Evolutionary conservation across 2,329 filamentous ascomycete genomes (phyloP).

Genomic region (Colletotrichum sp.): DNA sequence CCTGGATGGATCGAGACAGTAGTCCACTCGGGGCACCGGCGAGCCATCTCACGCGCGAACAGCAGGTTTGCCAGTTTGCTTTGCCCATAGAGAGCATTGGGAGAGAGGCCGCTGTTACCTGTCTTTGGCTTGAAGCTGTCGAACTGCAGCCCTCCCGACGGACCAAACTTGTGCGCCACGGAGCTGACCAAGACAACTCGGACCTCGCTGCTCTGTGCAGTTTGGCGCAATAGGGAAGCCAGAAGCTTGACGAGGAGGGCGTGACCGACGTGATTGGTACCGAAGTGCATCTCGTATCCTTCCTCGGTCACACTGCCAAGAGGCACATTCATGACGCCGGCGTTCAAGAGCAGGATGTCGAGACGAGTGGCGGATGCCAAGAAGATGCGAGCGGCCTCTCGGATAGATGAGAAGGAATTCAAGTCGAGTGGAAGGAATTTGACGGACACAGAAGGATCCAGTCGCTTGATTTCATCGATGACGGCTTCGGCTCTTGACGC

Average conservation of each 20-base stretch:
- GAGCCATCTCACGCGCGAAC: conserved; percentile 48
- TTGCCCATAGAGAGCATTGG: conserved; percentile 51
- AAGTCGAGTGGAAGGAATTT: conserved; percentile 47
- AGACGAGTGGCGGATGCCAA: conserved; percentile 33
- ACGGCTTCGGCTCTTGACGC: conserved; percentile 38
- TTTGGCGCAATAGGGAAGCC: conserved; percentile 27
- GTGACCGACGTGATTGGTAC: conserved; percentile 38
- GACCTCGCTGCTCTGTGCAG: conserved; percentile 23
- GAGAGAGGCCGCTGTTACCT: conserved; percentile 26
- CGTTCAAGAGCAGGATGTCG: conserved; percentile 41
- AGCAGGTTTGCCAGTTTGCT: conserved; percentile 56
- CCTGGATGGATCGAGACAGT: conserved; percentile 55
- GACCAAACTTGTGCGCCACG: conserved; percentile 11
- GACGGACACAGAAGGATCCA: conserved; percentile 19
- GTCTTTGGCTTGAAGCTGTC: conserved; percentile 25
- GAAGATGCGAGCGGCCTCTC: conserved; percentile 41
- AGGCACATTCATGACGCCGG: conserved; percentile 37
- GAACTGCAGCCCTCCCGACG: conserved; percentile 28
- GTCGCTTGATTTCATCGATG: conserved; percentile 36
- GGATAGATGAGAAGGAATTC: conserved; percentile 44
- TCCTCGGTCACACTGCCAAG: conserved; percentile 30
- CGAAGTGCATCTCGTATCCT: conserved; percentile 39
- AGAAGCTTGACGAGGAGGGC: conserved; percentile 37
- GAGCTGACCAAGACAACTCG: conserved; percentile 32
- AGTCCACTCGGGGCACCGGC: conserved; percentile 44